These are phyloP conservation scores for Mollisiaceae sp. DNA, from an alignment of 2,329 filamentous ascomycete species.

Conservation along the genomic window DNA sequence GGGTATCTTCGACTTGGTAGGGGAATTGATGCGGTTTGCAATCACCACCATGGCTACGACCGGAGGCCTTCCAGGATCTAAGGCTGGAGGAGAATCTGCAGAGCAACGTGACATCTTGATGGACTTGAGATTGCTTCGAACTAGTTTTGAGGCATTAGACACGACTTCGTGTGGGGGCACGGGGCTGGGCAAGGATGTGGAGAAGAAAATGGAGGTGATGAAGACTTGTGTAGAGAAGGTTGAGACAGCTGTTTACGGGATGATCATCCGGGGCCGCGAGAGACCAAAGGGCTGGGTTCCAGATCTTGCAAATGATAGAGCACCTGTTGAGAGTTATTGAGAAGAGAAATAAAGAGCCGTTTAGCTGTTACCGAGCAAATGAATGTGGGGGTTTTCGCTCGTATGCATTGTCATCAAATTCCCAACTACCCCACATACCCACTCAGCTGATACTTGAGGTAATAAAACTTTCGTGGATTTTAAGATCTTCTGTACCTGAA, in stretches of 20 bases:
- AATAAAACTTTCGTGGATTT: slow-evolving; percentile 1
- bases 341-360: background rate
- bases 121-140: slow-evolving; percentile 80
- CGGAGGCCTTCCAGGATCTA: slow-evolving; percentile 48
- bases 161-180: slow-evolving; percentile 53
- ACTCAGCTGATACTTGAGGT: slow-evolving; percentile 12
- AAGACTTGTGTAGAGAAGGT: slow-evolving; percentile 90
- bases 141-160: slow-evolving; percentile 76
- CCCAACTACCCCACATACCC: slow-evolving; percentile 8
- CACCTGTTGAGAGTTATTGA: slow-evolving; percentile 40
- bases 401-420: slow-evolving; percentile 10
- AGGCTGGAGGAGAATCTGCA: slow-evolving; percentile 34
- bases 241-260: slow-evolving; percentile 85
- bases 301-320: slow-evolving; percentile 57
- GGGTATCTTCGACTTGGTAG: slow-evolving; percentile 90
- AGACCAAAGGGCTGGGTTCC: slow-evolving; percentile 91
- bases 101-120: slow-evolving; percentile 68
- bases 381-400: slow-evolving; percentile 4
- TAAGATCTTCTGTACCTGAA: slow-evolving; percentile 9
- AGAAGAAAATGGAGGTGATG: slow-evolving; percentile 87
- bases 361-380: background rate
- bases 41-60: slow-evolving; percentile 84
- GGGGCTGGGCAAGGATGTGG: slow-evolving; percentile 65
- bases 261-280: slow-evolving; percentile 86
- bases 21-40: slow-evolving; percentile 96